phyloP scores from a whole-genome alignment of 768 basidiomycete genomes.

The Lentinula sp. region DNA sequence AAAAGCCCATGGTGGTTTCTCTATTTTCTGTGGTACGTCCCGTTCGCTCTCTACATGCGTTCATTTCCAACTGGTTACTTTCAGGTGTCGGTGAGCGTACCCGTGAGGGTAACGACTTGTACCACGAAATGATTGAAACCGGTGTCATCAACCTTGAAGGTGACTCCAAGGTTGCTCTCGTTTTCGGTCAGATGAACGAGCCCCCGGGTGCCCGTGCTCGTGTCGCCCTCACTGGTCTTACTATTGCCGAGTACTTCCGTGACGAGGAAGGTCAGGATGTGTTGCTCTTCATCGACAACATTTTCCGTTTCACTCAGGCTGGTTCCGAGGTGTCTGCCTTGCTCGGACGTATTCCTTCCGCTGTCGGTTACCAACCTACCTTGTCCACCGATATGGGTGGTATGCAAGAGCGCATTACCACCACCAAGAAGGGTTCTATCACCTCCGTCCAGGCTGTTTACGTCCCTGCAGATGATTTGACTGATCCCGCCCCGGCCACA shows the following conservation, averaged over 20 bases:
- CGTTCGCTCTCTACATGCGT: not conserved
- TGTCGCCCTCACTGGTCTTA: slow-evolving; percentile 98
- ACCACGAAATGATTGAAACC: slow-evolving; percentile 99
- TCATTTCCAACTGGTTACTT: slow-evolving; percentile 8
- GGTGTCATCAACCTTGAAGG: slow-evolving; percentile 99
- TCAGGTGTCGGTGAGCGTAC: slow-evolving; percentile 99
- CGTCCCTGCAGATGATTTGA: slow-evolving; percentile 99
- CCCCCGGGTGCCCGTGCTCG: slow-evolving; percentile 99
- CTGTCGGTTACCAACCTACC: slow-evolving; percentile 99
- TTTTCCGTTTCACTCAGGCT: slow-evolving; percentile 99
- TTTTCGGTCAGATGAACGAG: slow-evolving; percentile 99
- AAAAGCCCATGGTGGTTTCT: slow-evolving; percentile 99
- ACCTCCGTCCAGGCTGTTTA: slow-evolving; percentile 99
- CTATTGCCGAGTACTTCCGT: slow-evolving; percentile 99
- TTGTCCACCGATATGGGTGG: slow-evolving; percentile 99
- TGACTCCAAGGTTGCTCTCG: slow-evolving; percentile 99
- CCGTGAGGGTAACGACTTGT: slow-evolving; percentile 99
- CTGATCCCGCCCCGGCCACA: slow-evolving; percentile 98
- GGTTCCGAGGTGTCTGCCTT: slow-evolving; percentile 99
- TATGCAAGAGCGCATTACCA: slow-evolving; percentile 99
- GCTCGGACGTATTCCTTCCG: slow-evolving; percentile 99
- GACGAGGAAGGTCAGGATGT: slow-evolving; percentile 99
- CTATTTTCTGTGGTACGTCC: slow-evolving; percentile 88
- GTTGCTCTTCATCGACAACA: slow-evolving; percentile 99
- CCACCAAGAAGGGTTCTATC: slow-evolving; percentile 99